phyloP scores from a whole-genome alignment of 1,284 basidiomycete species.

The Tremellales sp. region DNA sequence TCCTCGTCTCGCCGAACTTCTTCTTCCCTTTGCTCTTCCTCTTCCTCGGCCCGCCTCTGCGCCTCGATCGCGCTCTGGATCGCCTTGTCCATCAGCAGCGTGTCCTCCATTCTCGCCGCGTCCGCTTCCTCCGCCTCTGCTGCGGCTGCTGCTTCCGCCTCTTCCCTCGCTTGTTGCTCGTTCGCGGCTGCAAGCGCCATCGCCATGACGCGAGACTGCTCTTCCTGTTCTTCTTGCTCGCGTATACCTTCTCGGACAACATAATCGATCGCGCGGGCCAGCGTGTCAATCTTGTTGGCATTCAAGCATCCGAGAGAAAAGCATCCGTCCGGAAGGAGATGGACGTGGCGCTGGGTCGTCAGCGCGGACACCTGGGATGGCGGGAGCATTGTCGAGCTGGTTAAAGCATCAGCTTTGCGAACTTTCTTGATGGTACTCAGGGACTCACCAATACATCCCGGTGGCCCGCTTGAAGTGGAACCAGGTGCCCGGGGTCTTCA shows the following conservation, averaged over 20 bases:
- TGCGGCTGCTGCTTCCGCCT: constrained; percentile 31
- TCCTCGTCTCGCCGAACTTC: constrained; percentile 35
- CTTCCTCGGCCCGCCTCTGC: constrained; percentile 35
- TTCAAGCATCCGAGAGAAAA: constrained; percentile 47
- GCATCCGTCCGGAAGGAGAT: constrained; percentile 43
- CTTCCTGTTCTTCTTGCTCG: constrained; percentile 38
- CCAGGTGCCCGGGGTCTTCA: constrained; percentile 90
- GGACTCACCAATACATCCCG: constrained; percentile 45
- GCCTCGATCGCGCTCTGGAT: constrained; percentile 42
- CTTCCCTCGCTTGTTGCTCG: constrained; percentile 36
- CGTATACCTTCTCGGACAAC: constrained; percentile 41
- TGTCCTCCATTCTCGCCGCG: constrained; percentile 36
- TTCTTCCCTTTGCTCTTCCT: constrained; percentile 34
- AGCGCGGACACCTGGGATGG: constrained; percentile 36
- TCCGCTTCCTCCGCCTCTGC: constrained; percentile 29
- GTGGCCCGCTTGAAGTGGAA: constrained; percentile 67
- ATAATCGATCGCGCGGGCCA: constrained; percentile 40
- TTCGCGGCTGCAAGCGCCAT: constrained; percentile 38
- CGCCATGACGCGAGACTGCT: constrained; percentile 36
- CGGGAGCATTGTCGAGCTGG: constrained; percentile 37
- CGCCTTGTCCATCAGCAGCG: constrained; percentile 38
- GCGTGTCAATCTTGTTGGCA: constrained; percentile 40
- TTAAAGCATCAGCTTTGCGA: background rate
- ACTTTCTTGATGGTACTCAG: background rate
- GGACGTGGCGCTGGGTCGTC: constrained; percentile 38